These are phyloP conservation scores for Babesia sp. DNA, from an alignment of 169 alveolate genomes.

Conservation along the genomic window DNA sequence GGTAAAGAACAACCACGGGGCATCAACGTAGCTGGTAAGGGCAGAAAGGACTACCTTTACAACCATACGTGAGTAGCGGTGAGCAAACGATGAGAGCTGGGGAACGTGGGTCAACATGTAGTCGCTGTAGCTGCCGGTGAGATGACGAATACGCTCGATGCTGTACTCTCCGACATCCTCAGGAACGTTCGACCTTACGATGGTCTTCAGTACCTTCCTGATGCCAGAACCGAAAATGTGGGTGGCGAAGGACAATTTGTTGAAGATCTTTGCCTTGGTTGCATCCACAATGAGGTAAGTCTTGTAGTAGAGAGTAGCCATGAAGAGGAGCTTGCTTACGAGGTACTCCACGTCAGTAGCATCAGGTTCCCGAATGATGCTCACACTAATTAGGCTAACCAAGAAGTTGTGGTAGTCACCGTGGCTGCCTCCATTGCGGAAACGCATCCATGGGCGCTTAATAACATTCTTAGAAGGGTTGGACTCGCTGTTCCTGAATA, in stretches of 20 bases:
- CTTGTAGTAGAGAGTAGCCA: constrained; percentile 45
- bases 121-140: constrained; percentile 6
- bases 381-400: not conserved
- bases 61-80: constrained; percentile 18
- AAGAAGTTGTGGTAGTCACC: constrained; percentile 24
- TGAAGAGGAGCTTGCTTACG: constrained; percentile 33
- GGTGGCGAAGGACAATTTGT: not conserved
- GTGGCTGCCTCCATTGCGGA: constrained; percentile 8
- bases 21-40: not conserved
- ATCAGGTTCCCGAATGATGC: not conserved
- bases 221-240: constrained; percentile 1
- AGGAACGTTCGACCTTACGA: constrained; percentile 1
- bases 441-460: constrained; percentile 8
- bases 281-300: constrained; percentile 1
- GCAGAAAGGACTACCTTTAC: not conserved
- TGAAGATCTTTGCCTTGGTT: not conserved
- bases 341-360: constrained; percentile 18
- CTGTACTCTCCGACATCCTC: not conserved
- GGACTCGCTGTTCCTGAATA: constrained; percentile 35
- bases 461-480: constrained; percentile 5
- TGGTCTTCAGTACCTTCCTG: not conserved
- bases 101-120: constrained; percentile 29
- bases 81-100: not conserved
- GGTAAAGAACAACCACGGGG: too few species aligned
- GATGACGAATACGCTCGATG: not conserved